Percentiles rank a stretch among this genome's conserved stretches.
These are phyloP conservation scores for Trichosporon sp. DNA, from an alignment of 1,284 basidiomycete species.

Conservation along the genomic window DNA sequence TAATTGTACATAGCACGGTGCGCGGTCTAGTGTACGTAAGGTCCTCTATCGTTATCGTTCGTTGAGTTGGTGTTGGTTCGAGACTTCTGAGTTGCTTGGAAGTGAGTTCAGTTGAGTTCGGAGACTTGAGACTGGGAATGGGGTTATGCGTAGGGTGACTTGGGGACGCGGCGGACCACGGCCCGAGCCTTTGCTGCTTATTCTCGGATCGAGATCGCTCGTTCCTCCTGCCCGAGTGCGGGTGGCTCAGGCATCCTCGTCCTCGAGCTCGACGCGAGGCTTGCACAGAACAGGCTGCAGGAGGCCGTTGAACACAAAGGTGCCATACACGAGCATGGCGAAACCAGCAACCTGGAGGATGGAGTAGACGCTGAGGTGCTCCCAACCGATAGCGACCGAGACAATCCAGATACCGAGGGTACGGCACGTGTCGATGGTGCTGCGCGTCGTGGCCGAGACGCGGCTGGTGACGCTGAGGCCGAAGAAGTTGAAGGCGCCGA, in stretches of 20 bases:
- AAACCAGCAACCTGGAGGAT: conserved; percentile 86
- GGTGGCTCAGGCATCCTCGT: conserved; percentile 13
- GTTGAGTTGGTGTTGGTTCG: too few species aligned
- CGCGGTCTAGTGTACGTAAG: not conserved
- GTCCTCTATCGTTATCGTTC: not conserved
- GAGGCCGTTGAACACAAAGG: conserved; percentile 62
- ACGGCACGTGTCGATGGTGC: conserved; percentile 90
- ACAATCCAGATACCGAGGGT: conserved; percentile 76
- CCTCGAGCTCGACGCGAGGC: conserved; percentile 34
- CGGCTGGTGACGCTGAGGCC: conserved; percentile 86
- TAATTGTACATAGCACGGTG: not conserved
- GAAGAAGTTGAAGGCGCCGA: conserved; percentile 94
- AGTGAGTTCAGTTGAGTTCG: not conserved
- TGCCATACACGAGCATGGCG: conserved; percentile 66
- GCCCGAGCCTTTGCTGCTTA: too few species aligned
- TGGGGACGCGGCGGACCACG: too few species aligned
- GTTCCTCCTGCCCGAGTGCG: too few species aligned
- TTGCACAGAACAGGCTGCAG: conserved; percentile 60
- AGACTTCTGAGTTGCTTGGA: not conserved
- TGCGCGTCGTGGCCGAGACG: conserved; percentile 81
- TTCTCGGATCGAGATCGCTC: too few species aligned
- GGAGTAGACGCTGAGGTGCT: conserved; percentile 73
- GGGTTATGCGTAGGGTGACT: not conserved
- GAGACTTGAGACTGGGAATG: not conserved
- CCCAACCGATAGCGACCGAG: conserved; percentile 86